Percentiles rank a stretch among this genome's conserved stretches.
These are phyloP conservation scores for Aristolochia fimbriata DNA, from an alignment of 164 flowering plant genomes.

Conservation along the genomic window DNA sequence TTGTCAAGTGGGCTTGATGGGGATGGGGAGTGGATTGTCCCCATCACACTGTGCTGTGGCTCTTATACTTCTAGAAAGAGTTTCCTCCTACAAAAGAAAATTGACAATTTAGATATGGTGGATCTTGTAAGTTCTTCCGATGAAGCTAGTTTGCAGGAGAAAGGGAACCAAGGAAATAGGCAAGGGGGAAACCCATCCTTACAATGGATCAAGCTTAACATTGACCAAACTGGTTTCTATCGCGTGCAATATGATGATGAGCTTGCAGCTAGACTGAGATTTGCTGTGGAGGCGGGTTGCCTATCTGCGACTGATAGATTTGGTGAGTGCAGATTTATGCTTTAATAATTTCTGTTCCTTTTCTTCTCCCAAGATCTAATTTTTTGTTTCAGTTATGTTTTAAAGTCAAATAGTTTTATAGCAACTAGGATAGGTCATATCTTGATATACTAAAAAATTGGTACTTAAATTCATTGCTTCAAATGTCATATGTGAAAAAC, in stretches of 20 bases:
- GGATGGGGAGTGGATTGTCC: constrained; percentile 92
- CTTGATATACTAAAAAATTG: too few relatives aligned
- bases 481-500: too few relatives aligned
- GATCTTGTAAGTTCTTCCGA: constrained; percentile 28
- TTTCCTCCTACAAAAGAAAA: constrained; percentile 44
- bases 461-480: neutral
- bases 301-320: constrained; percentile 75
- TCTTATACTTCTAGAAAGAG: constrained; percentile 58
- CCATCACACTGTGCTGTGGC: constrained; percentile 69
- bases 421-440: neutral
- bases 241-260: constrained; percentile 91
- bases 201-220: constrained; percentile 76
- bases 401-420: neutral
- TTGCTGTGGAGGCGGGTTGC: constrained; percentile 54
- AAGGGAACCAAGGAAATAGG: constrained; percentile 3
- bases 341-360: neutral
- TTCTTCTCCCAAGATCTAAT: neutral
- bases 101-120: constrained; percentile 31
- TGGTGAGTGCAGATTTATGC: constrained; percentile 31
- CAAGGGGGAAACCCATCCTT: constrained; percentile 2
- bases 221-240: constrained; percentile 86
- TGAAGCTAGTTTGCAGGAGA: constrained; percentile 2
- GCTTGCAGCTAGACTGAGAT: constrained; percentile 59
- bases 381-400: neutral
- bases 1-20: constrained; percentile 69